Percentiles rank a stretch among this genome's conserved stretches.
Evolutionary conservation across 106 monocot species (phyloP).

Genomic region (Dioscorea dumetorum): DNA sequence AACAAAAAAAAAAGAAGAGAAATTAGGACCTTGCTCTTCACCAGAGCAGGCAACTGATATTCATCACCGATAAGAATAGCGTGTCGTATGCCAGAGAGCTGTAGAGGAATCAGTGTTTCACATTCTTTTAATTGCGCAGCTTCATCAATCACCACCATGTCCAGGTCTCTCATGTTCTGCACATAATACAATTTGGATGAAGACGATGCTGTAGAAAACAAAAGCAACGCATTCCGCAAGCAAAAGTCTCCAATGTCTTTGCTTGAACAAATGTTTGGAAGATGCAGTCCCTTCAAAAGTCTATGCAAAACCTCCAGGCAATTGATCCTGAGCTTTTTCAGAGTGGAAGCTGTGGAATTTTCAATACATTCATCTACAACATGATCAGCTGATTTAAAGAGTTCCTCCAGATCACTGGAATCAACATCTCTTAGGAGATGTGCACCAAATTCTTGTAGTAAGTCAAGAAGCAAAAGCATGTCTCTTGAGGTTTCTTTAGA

Average conservation of each 20-base stretch:
- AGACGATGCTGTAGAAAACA: slow-evolving; percentile 53
- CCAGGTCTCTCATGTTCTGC: slow-evolving; percentile 12
- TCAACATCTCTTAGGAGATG: slow-evolving; percentile 1
- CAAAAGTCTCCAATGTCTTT: slow-evolving; percentile 18
- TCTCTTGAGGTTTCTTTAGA: slow-evolving; percentile 6
- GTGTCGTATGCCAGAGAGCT: slow-evolving; percentile 26
- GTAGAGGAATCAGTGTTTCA: slow-evolving; percentile 57
- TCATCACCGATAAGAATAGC: slow-evolving; percentile 70
- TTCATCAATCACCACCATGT: slow-evolving; percentile 58
- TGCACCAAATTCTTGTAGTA: slow-evolving; percentile 11
- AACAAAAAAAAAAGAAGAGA: background rate
- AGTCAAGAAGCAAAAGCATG: slow-evolving; percentile 11
- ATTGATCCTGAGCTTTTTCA: slow-evolving; percentile 5
- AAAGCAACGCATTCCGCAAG: slow-evolving; percentile 20
- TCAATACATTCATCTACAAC: background rate
- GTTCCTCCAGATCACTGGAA: slow-evolving; percentile 6
- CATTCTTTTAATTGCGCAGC: slow-evolving; percentile 74
- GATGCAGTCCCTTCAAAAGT: slow-evolving; percentile 14
- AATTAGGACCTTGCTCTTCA: slow-evolving; percentile 53
- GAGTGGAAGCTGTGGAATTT: background rate
- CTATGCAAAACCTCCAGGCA: slow-evolving; percentile 12
- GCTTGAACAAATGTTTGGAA: slow-evolving; percentile 8
- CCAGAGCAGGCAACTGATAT: slow-evolving; percentile 54
- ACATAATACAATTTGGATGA: slow-evolving; percentile 36
- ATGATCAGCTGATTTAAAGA: background rate